Conservation (phyloP, 441 rosid genomes). For the Bruguiera hainesii region DNA sequence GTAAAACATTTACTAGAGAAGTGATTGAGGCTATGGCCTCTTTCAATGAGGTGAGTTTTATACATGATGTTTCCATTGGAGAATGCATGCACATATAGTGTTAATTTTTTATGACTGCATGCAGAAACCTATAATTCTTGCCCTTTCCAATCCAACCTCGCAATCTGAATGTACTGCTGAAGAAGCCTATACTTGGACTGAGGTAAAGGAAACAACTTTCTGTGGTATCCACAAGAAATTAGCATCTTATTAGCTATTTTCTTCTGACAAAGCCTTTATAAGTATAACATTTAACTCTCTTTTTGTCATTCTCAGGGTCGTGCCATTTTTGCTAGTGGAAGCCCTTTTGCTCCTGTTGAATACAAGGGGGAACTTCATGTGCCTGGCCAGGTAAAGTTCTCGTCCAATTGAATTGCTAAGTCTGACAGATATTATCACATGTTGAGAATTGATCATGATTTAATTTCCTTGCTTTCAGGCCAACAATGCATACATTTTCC, state of each 20-base stretch:
- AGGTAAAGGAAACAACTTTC: constrained; percentile 39
- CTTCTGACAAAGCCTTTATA: neutral
- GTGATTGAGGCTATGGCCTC: constrained; percentile 84
- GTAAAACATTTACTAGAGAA: constrained; percentile 74
- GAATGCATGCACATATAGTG: constrained; percentile 7
- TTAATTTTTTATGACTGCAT: constrained; percentile 16
- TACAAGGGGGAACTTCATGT: constrained; percentile 49
- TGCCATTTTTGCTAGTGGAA: constrained; percentile 84
- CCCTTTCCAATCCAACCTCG: constrained; percentile 95
- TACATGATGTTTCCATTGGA: constrained; percentile 8
- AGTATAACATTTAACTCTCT: neutral
- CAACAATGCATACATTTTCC: constrained; percentile 88
- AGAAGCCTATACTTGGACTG: constrained; percentile 79
- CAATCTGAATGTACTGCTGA: constrained; percentile 94
- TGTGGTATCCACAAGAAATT: neutral
- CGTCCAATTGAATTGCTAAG: neutral
- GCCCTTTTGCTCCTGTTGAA: constrained; percentile 73
- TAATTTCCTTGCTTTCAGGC: constrained; percentile 40
- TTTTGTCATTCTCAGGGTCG: constrained; percentile 51
- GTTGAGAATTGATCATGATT: constrained; percentile 4
- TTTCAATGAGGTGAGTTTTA: constrained; percentile 46
- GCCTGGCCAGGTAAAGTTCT: constrained; percentile 65
- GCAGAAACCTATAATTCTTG: constrained; percentile 77
- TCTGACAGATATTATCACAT: neutral
- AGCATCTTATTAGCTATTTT: neutral